Conservation (phyloP, 2,329 filamentous ascomycete species). For the Davidsoniella virescens region DNA sequence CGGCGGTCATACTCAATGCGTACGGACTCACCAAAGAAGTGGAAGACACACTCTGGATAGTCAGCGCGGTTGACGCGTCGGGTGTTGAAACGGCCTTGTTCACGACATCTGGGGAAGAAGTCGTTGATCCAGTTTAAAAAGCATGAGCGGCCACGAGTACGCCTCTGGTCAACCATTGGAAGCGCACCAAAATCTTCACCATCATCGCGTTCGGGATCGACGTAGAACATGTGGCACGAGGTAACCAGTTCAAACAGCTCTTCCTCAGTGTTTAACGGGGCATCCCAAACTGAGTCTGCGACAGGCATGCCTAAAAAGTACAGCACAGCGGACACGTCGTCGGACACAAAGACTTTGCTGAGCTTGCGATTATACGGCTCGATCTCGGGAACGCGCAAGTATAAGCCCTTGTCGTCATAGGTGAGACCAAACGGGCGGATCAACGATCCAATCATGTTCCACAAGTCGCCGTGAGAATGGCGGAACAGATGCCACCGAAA, state of each 20-base stretch:
- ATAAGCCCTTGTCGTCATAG: slow-evolving; percentile 45
- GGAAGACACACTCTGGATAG: not conserved
- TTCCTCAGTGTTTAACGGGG: slow-evolving; percentile 29
- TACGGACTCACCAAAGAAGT: slow-evolving; percentile 1
- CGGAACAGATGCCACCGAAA: slow-evolving; percentile 52
- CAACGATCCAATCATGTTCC: slow-evolving; percentile 46
- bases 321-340: slow-evolving; percentile 38
- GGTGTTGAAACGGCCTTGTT: slow-evolving; percentile 21
- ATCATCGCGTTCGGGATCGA: slow-evolving; percentile 5
- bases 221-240: slow-evolving; percentile 16
- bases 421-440: slow-evolving; percentile 52
- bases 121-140: slow-evolving; percentile 46
- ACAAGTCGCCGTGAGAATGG: slow-evolving; percentile 54
- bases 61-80: slow-evolving; percentile 15
- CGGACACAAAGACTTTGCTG: slow-evolving; percentile 43
- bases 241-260: not conserved
- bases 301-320: slow-evolving; percentile 45
- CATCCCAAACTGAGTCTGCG: slow-evolving; percentile 28
- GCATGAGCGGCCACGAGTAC: slow-evolving; percentile 36
- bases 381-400: slow-evolving; percentile 51
- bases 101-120: slow-evolving; percentile 39
- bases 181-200: slow-evolving; percentile 22
- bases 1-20: slow-evolving; percentile 27
- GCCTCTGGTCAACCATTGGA: slow-evolving; percentile 39
- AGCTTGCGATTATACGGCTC: slow-evolving; percentile 40